phyloP scores from a whole-genome alignment of 768 basidiomycete genomes.

The Tulasnella sp. region DNA sequence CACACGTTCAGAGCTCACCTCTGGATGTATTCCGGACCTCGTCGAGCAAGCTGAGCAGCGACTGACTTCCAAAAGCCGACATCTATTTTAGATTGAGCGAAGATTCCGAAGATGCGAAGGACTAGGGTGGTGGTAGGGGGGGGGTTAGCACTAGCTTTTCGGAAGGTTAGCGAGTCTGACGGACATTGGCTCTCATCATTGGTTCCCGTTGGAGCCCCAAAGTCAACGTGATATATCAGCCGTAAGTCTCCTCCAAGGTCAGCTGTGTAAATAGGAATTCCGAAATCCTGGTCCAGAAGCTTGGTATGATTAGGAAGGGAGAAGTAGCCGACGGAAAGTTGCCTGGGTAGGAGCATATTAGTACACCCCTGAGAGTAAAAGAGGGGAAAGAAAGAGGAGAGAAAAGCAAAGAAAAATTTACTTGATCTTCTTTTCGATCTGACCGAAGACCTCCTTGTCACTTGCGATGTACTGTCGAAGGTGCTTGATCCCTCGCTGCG shows the following conservation, averaged over 20 bases:
- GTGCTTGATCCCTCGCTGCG: background rate
- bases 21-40: slow-evolving; percentile 50
- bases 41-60: slow-evolving; percentile 42
- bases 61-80: slow-evolving; percentile 47
- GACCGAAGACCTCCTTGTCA: background rate
- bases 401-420: background rate
- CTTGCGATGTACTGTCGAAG: background rate
- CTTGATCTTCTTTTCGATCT: slow-evolving; percentile 1
- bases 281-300: slow-evolving; percentile 44
- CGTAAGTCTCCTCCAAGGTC: slow-evolving; percentile 56
- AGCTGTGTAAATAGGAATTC: slow-evolving; percentile 62
- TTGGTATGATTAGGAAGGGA: slow-evolving; percentile 65
- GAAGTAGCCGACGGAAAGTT: slow-evolving; percentile 65
- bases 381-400: too few relatives aligned
- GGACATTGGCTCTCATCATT: slow-evolving; percentile 12
- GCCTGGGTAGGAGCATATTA: slow-evolving; percentile 39
- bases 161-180: background rate
- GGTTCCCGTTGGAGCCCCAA: background rate
- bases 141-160: background rate
- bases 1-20: slow-evolving; percentile 40
- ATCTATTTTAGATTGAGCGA: slow-evolving; percentile 47
- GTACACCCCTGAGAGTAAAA: background rate
- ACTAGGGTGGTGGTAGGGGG: slow-evolving; percentile 1
- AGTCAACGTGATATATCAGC: slow-evolving; percentile 37
- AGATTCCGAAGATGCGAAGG: slow-evolving; percentile 46